Percentiles rank a stretch among this genome's conserved stretches.
phyloP scores from a whole-genome alignment of 805 yeast genomes.

The Candida coquimbonensis region DNA sequence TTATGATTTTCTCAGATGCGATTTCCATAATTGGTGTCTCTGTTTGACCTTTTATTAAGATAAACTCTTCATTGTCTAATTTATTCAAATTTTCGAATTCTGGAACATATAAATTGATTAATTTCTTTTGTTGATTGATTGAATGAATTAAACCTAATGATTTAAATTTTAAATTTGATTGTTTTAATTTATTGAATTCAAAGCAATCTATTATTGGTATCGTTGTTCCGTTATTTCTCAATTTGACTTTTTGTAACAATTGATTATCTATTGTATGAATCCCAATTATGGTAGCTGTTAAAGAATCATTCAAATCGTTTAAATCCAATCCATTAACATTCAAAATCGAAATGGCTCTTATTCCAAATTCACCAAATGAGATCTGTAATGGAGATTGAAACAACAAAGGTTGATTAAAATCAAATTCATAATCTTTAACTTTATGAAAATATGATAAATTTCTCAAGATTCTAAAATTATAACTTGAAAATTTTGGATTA shows the following conservation, averaged over 20 bases:
- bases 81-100: constrained; percentile 12
- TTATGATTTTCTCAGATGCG: constrained; percentile 17
- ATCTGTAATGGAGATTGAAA: constrained; percentile 33
- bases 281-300: constrained; percentile 31
- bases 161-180: constrained; percentile 26
- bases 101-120: constrained; percentile 56
- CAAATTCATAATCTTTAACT: constrained; percentile 19
- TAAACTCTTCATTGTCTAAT: constrained; percentile 18
- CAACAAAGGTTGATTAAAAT: constrained; percentile 36
- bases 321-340: constrained; percentile 28
- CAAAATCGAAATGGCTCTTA: constrained; percentile 29
- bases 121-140: constrained; percentile 31
- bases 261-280: constrained; percentile 17
- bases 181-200: constrained; percentile 2
- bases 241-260: constrained; percentile 11
- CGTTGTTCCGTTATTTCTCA: constrained; percentile 10
- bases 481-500: constrained; percentile 34
- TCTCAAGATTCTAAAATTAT: constrained; percentile 44
- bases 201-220: constrained; percentile 20
- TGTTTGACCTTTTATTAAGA: constrained; percentile 56
- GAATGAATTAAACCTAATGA: constrained; percentile 67
- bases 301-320: constrained; percentile 27
- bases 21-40: constrained; percentile 59
- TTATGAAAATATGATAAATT: constrained; percentile 50
- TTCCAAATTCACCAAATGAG: constrained; percentile 31